Percentiles rank a stretch among this genome's conserved stretches.
These are phyloP conservation scores for Malus asiatica DNA, from an alignment of 306 rosid genomes.

Conservation along the genomic window DNA sequence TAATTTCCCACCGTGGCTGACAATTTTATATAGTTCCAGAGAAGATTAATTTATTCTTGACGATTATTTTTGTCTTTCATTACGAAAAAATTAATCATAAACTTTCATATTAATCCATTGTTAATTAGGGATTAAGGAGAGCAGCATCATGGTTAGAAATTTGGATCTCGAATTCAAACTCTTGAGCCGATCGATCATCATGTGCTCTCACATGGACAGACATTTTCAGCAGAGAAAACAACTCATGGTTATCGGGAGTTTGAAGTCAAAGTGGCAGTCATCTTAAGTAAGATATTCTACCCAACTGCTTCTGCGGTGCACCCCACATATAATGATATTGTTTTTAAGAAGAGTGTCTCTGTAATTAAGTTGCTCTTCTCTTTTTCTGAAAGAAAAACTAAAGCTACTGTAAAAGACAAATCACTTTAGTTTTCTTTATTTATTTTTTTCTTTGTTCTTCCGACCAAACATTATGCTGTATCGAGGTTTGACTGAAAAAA, in stretches of 20 bases:
- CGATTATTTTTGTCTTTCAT: background rate
- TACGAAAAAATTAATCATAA: too few relatives aligned
- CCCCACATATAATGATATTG: slow-evolving; percentile 8
- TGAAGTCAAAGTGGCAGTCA: slow-evolving; percentile 13
- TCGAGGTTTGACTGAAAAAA: background rate
- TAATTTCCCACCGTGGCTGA: background rate
- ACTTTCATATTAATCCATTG: background rate
- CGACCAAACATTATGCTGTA: background rate
- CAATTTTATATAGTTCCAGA: background rate
- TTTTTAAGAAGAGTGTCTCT: slow-evolving; percentile 11
- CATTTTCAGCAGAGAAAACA: slow-evolving; percentile 27
- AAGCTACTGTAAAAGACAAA: background rate
- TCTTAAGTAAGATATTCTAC: slow-evolving; percentile 14
- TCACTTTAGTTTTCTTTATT: background rate
- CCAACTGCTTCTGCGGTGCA: slow-evolving; percentile 20
- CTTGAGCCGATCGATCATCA: slow-evolving; percentile 3
- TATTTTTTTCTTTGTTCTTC: background rate
- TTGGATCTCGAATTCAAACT: slow-evolving; percentile 23
- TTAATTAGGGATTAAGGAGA: background rate
- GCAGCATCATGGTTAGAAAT: background rate
- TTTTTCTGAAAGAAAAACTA: background rate
- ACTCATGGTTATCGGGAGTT: slow-evolving; percentile 4
- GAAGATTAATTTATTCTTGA: background rate
- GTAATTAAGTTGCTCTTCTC: background rate
- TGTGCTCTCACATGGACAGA: slow-evolving; percentile 48